Base-by-base conservation (phyloP, 345 rosid species). In the Populus davidiana region DNA sequence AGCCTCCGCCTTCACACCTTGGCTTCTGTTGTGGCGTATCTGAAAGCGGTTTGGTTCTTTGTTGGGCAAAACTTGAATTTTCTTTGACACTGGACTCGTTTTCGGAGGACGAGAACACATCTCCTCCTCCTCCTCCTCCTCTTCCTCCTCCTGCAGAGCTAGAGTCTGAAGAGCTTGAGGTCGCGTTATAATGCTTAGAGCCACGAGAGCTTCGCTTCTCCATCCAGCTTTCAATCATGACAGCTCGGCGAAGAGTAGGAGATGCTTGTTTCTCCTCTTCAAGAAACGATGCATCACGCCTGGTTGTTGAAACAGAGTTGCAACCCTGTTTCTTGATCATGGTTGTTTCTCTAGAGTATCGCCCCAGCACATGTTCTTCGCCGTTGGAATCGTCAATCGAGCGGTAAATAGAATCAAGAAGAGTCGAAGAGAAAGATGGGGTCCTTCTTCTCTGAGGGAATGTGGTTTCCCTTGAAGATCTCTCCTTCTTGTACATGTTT, bases 381-480 rank as follows among this genome's bases (percentile, higher is more conserved):
- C 68, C 76, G 20, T 36, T 73, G 10, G 96, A 71, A 59, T 88
- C 86, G 29, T 92, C 96, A 11, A 89, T 87, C 23, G 97, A 94
- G 41, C 91, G 93, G 78, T 85, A 90, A 63, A 94, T 87, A 49
- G 95, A 75, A 41, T 94, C 98, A 20, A 94, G 94, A 62, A 92
- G 86, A 64, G 90, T 85, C 6, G 98, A 92, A 76, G 98, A 94
- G 86, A 94, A 94, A 52, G 98, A 94, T 31, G 95, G 93, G 66
- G 92, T 86, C 81, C 91, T 88, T 75, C 90, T 91, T 65, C 87
- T 89, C 23, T 86, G 97, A 77, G 88, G 87, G 54, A 81, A 13
- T 2, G 84, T 62, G 29, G 67, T n/a, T 10, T 77, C 81, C 70
- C 67, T 23, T 0, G 79, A 44, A 63, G 83, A 83, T 72, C 82